Evolutionary conservation across 2,329 filamentous ascomycete species (phyloP), one percentile per base, ranked within the genome.

Genomic region (Claviceps spartinae): DNA sequence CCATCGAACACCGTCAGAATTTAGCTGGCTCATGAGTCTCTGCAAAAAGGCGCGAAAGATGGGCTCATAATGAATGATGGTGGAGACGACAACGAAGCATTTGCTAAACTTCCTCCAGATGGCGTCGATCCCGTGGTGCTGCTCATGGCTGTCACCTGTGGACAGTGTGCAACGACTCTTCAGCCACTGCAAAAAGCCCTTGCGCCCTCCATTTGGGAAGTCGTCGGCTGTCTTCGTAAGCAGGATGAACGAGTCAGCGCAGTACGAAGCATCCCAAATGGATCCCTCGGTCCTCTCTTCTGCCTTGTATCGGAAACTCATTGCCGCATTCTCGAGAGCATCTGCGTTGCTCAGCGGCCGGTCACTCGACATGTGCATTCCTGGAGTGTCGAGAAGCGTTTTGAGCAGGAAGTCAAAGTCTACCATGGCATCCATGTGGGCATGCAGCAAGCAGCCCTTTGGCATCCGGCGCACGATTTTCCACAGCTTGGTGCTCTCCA

Each of bases 381-480:
- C 87, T 0, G 83, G 79, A 0, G 81, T 84, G 11, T 74, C 71
- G 56, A 97, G 74, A 2, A 87, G 79, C 59, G 85, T 75, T 5
- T 83, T 77, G 41, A 95, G 76, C 7, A 95, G 70, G 71, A 82
- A 94, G 63, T 88, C 85, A 57, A 89, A 81, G 65, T 95, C 86
- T 48, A 95, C 85, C 82, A 94, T 94, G 60, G 90, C 88, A 66
- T 94, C 87, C 63, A 94, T 72, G 67, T 97, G 90, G 44, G 88
- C 88, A 70, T 97, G 90, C 54, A 95, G 70, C 34, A 95, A 72
- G 8, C 83, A 77, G 13, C 91, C 93, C 66, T 97, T 97, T 30
- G 91, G 91, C 86, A 97, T 88, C 57, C 73, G 78, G 54, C 83
- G 79, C 16, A 95, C 78, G 59, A 96, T 93, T 57, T 81, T 77